Percentiles rank a stretch among this genome's conserved stretches.
phyloP scores from a whole-genome alignment of 805 yeast genomes.

The Starmerella geochares region DNA sequence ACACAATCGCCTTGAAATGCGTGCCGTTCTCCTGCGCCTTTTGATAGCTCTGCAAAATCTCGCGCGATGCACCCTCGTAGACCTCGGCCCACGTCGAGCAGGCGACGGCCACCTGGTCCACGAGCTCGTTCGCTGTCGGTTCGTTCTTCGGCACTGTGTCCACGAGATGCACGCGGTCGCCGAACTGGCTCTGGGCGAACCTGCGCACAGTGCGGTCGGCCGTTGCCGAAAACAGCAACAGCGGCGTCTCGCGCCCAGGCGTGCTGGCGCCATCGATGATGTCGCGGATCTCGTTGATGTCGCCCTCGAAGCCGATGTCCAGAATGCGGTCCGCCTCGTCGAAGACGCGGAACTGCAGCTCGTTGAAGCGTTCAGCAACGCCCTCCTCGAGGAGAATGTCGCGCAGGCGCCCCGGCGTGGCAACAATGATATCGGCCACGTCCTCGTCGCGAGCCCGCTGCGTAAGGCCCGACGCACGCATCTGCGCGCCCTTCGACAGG shows the following conservation, averaged over 20 bases:
- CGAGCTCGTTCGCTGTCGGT: constrained; percentile 69
- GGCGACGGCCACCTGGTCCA: constrained; percentile 54
- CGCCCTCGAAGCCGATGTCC: constrained; percentile 68
- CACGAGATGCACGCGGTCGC: constrained; percentile 34
- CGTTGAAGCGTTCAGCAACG: constrained; percentile 39
- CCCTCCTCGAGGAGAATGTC: constrained; percentile 47
- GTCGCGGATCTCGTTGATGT: constrained; percentile 36
- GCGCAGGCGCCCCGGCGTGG: constrained; percentile 79
- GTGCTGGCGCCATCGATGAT: constrained; percentile 45
- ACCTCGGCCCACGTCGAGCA: constrained; percentile 49
- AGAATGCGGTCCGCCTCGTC: constrained; percentile 89
- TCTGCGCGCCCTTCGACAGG: constrained; percentile 36
- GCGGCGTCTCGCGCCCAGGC: constrained; percentile 36
- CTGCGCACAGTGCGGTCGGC: constrained; percentile 55
- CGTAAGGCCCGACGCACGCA: constrained; percentile 34
- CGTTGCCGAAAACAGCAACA: constrained; percentile 81
- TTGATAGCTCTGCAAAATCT: constrained; percentile 34
- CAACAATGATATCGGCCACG: constrained; percentile 51
- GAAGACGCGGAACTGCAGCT: constrained; percentile 55
- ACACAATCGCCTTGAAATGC: constrained; percentile 66
- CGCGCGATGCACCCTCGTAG: constrained; percentile 44
- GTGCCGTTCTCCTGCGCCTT: constrained; percentile 25
- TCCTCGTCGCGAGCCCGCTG: constrained; percentile 9
- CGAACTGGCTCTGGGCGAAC: constrained; percentile 47
- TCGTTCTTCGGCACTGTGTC: constrained; percentile 68